Percentiles rank a stretch among this genome's conserved stretches.
These are phyloP conservation scores for Xanthoceras sorbifolium DNA, from an alignment of 345 rosid species.

Conservation along the genomic window DNA sequence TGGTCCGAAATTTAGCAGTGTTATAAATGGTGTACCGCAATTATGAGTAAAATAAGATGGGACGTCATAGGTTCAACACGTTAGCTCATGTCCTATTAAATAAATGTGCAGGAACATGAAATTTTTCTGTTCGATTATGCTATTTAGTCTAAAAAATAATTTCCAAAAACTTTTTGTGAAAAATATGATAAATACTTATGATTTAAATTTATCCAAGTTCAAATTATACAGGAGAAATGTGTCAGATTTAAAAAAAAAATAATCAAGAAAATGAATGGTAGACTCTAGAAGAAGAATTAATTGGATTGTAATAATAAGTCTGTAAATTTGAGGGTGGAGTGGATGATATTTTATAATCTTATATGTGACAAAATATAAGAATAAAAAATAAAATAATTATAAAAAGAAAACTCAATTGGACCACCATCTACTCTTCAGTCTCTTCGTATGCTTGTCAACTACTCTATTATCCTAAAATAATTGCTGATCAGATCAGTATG, in stretches of 20 bases:
- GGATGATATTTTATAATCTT: no score
- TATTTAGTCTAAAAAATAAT: no score
- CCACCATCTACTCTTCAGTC: not conserved
- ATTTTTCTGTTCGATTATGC: not conserved
- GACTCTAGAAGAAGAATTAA: no score
- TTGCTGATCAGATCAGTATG: not conserved
- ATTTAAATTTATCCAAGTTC: no score
- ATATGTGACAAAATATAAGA: not conserved
- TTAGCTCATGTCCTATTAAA: not conserved
- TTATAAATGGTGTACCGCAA: not conserved
- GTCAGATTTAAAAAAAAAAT: no score
- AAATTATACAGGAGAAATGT: no score
- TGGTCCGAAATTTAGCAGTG: not conserved
- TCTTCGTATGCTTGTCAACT: not conserved
- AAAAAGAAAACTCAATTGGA: not conserved
- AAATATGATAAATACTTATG: no score
- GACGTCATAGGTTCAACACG: no score
- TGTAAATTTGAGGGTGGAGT: no score
- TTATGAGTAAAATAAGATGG: not conserved
- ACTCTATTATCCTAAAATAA: no score
- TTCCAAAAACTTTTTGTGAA: no score
- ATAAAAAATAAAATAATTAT: not conserved
- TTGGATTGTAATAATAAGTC: not conserved
- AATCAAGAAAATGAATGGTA: no score
- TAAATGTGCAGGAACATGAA: not conserved